Conservation (phyloP, 2,329 filamentous ascomycete genomes). For the Bisporella sp. region DNA sequence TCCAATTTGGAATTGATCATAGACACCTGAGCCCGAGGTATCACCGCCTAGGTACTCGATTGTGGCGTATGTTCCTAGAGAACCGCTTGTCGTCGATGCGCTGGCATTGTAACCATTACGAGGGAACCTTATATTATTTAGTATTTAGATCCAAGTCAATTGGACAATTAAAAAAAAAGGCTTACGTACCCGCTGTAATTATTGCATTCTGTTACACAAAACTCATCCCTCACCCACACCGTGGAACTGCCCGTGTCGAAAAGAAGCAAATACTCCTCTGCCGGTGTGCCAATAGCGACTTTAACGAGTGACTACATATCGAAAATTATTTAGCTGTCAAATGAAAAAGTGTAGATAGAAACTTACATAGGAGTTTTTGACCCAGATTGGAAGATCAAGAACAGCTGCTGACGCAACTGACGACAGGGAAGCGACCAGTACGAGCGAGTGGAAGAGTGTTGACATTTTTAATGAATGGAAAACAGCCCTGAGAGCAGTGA, state of each 20-base stretch:
- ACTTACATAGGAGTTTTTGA: neutral
- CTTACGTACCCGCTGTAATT: neutral
- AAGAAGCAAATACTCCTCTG: neutral
- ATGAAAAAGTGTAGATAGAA: neutral
- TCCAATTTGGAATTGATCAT: neutral
- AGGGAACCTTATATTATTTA: neutral
- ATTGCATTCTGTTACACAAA: neutral
- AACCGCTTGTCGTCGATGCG: neutral
- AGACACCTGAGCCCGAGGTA: neutral
- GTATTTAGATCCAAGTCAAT: too few relatives aligned
- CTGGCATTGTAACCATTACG: neutral
- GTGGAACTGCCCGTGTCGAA: slow-evolving; percentile 3
- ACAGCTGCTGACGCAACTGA: too few relatives aligned
- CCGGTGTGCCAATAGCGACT: neutral
- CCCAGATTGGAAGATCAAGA: neutral
- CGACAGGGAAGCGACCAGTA: too few relatives aligned
- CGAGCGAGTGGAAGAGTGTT: too few relatives aligned
- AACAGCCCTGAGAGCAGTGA: too few relatives aligned
- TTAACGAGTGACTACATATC: neutral
- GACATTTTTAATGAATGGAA: too few relatives aligned
- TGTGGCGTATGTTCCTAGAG: neutral
- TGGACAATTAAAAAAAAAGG: too few relatives aligned
- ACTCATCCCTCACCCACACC: neutral
- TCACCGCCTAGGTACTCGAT: neutral
- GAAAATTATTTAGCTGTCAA: neutral